phyloP scores from a whole-genome alignment of 148 eudicot genomes.

The Linanthus parryae region DNA sequence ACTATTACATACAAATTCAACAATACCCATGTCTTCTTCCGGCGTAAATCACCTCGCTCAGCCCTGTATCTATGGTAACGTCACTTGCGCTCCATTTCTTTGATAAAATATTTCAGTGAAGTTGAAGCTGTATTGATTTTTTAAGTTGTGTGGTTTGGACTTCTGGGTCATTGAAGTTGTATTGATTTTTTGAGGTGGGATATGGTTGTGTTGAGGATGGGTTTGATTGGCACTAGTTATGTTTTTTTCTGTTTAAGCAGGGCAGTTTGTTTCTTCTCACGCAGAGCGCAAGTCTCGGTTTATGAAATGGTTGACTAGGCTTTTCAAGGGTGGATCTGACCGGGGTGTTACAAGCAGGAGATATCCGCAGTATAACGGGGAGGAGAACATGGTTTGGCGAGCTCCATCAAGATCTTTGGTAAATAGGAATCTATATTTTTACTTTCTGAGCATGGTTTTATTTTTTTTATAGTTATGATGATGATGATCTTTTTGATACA shows the following conservation, averaged over 20 bases:
- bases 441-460: neutral
- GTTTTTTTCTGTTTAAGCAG: conserved; percentile 31
- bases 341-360: conserved; percentile 27
- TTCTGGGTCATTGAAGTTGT: neutral
- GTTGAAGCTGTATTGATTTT: conserved; percentile 1
- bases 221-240: conserved; percentile 3
- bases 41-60: conserved; percentile 55
- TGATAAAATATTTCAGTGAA: conserved; percentile 24
- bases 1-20: conserved; percentile 33
- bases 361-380: conserved; percentile 62
- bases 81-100: conserved; percentile 11
- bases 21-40: conserved; percentile 62
- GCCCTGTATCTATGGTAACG: conserved; percentile 60
- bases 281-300: conserved; percentile 67
- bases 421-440: neutral
- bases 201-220: neutral
- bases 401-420: conserved; percentile 78
- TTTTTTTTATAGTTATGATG: no score
- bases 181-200: neutral
- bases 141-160: no score
- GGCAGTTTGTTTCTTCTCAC: conserved; percentile 39
- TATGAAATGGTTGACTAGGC: conserved; percentile 85
- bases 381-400: conserved; percentile 66
- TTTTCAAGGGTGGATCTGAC: conserved; percentile 68
- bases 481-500: no score